Conservation (phyloP, 176 grass and related monocot species). For the bread wheat (Triticum aestivum) region DNA sequence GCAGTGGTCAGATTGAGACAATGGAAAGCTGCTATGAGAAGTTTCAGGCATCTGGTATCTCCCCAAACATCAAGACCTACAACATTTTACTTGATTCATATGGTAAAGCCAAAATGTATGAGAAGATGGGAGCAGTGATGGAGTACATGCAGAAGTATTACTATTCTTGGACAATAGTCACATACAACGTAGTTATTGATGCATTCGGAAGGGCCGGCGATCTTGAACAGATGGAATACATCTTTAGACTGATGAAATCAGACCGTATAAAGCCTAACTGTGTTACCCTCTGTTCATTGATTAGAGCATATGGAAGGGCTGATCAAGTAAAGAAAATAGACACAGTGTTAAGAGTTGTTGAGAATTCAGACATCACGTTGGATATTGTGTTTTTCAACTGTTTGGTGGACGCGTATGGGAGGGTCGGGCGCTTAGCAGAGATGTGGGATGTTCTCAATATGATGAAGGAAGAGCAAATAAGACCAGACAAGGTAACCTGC, state of each 20-base stretch:
- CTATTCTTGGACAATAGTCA: conserved; percentile 92
- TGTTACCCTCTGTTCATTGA: conserved; percentile 83
- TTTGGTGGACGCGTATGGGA: conserved; percentile 91
- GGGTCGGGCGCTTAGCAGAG: conserved; percentile 74
- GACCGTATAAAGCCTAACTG: conserved; percentile 91
- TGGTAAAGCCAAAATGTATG: conserved; percentile 89
- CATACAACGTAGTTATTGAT: conserved; percentile 94
- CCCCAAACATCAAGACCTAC: conserved; percentile 89
- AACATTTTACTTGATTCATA: conserved; percentile 95
- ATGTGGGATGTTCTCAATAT: conserved; percentile 84
- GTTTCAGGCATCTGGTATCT: conserved; percentile 83
- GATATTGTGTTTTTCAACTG: conserved; percentile 94
- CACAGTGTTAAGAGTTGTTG: conserved; percentile 57
- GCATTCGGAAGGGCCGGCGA: conserved; percentile 84
- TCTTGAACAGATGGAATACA: conserved; percentile 86
- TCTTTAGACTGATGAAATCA: conserved; percentile 97
- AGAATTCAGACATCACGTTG: conserved; percentile 84
- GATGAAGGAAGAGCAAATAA: conserved; percentile 61
- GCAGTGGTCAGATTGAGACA: conserved; percentile 82
- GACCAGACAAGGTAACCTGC: conserved; percentile 79
- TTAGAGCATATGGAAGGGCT: conserved; percentile 83
- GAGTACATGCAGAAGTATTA: conserved; percentile 97
- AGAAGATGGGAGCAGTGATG: conserved; percentile 99
- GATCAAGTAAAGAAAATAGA: conserved; percentile 73
- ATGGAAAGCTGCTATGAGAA: conserved; percentile 96